Evolutionary conservation across 208 protist genomes (phyloP).

Genomic region (Leishmania tropica): DNA sequence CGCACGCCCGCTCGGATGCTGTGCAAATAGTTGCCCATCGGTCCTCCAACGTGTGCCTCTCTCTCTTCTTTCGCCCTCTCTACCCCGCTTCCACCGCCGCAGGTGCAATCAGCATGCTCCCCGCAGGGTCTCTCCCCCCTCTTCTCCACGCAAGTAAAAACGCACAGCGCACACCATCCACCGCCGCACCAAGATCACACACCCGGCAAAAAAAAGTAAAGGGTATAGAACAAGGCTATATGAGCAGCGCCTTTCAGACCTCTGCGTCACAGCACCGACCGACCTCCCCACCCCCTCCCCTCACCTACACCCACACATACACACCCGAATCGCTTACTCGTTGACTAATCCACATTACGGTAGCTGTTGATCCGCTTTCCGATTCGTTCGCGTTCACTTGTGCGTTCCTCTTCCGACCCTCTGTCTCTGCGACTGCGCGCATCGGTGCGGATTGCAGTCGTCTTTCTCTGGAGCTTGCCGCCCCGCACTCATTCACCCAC

Average conservation of each 20-base stretch:
- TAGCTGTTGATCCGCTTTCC: not conserved
- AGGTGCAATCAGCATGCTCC: not conserved
- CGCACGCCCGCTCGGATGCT: not conserved
- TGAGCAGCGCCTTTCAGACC: not conserved
- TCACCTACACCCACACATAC: too few relatives aligned
- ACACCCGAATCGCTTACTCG: not conserved
- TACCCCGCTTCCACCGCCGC: not conserved
- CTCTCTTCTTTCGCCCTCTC: not conserved
- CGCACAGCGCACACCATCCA: not conserved
- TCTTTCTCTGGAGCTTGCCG: not conserved
- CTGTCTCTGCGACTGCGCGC: too few relatives aligned
- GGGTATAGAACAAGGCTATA: not conserved
- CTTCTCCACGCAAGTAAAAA: not conserved
- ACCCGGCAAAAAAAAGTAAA: not conserved
- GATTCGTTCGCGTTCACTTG: not conserved
- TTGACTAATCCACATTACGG: not conserved
- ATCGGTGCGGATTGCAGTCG: not conserved
- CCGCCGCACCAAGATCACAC: not conserved
- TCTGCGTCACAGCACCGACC: not conserved
- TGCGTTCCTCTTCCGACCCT: not conserved
- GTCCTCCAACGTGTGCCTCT: not conserved
- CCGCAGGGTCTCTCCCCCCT: not conserved
- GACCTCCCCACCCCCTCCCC: not conserved
- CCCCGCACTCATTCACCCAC: not conserved
- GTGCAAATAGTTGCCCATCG: not conserved